Conservation (phyloP, 2,329 filamentous ascomycete genomes). For the Pseudomassariella vexata region DNA sequence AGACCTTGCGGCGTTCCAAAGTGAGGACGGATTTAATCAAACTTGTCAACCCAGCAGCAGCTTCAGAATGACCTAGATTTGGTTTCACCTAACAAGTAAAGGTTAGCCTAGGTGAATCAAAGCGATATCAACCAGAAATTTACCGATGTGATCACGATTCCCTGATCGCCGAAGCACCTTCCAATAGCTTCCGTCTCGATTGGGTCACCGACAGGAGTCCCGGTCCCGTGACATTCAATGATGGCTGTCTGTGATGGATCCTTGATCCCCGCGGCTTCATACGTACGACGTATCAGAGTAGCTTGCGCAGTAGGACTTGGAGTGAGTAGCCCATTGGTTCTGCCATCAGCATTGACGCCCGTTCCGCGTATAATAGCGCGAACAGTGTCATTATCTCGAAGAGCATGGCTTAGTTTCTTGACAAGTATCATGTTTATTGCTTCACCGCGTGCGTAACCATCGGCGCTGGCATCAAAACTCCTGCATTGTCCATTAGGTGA, state of each 20-base stretch:
- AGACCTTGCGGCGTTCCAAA: constrained; percentile 14
- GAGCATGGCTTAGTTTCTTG: constrained; percentile 35
- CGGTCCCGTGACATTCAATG: constrained; percentile 23
- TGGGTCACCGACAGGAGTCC: constrained; percentile 6
- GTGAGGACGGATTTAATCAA: constrained; percentile 17
- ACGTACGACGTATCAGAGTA: constrained; percentile 26
- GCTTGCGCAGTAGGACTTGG: constrained; percentile 33
- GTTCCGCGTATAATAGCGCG: constrained; percentile 32
- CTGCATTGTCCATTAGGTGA: neutral
- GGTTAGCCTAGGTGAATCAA: no score
- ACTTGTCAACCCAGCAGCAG: constrained; percentile 16
- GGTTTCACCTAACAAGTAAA: constrained; percentile 10
- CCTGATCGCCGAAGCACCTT: neutral
- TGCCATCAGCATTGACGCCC: constrained; percentile 34
- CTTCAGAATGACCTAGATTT: constrained; percentile 22
- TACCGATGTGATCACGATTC: no score
- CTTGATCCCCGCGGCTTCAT: constrained; percentile 23
- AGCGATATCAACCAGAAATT: no score
- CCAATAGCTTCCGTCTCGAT: neutral
- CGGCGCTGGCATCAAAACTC: constrained; percentile 8
- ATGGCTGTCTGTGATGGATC: constrained; percentile 12
- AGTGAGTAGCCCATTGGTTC: constrained; percentile 37
- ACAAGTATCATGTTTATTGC: constrained; percentile 36
- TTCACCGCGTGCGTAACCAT: constrained; percentile 46
- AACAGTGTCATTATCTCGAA: constrained; percentile 33